Percentiles rank a stretch among this genome's conserved stretches.
Conservation (phyloP, 495 filamentous ascomycete genomes). For the Sordaria brevicollis region DNA sequence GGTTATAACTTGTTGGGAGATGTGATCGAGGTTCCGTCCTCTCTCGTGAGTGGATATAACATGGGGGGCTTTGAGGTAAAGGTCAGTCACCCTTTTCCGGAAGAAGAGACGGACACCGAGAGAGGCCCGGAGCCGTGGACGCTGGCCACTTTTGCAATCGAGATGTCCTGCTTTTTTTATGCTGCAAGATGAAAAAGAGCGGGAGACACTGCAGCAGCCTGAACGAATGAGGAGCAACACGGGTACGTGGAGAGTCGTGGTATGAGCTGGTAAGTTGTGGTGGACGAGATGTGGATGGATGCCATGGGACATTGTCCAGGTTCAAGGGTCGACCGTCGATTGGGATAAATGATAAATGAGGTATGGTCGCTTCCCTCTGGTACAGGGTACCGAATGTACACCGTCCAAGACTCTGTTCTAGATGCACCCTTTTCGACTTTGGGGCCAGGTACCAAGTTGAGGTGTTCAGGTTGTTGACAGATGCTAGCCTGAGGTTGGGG, state of each 20-base stretch:
- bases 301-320: background rate
- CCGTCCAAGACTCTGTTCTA: background rate
- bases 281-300: background rate
- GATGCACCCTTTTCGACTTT: background rate
- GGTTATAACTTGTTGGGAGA: background rate
- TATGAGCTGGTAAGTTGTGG: background rate
- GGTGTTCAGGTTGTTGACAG: too few species aligned
- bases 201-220: background rate
- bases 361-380: background rate
- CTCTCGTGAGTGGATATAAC: background rate
- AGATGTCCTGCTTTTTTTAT: background rate
- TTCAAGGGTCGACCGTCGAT: background rate
- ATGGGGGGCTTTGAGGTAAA: background rate
- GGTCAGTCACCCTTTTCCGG: too few species aligned
- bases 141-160: background rate
- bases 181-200: background rate
- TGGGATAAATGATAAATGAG: background rate
- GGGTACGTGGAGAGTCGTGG: background rate
- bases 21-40: background rate
- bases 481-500: background rate
- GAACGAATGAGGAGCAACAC: background rate
- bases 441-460: background rate
- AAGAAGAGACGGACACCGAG: background rate
- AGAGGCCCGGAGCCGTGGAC: background rate
- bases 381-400: background rate